Evolutionary conservation across 2,329 filamentous ascomycete genomes (phyloP), one percentile per base, ranked within the genome.

Genomic region (Ceratocystis cacaofunesta): DNA sequence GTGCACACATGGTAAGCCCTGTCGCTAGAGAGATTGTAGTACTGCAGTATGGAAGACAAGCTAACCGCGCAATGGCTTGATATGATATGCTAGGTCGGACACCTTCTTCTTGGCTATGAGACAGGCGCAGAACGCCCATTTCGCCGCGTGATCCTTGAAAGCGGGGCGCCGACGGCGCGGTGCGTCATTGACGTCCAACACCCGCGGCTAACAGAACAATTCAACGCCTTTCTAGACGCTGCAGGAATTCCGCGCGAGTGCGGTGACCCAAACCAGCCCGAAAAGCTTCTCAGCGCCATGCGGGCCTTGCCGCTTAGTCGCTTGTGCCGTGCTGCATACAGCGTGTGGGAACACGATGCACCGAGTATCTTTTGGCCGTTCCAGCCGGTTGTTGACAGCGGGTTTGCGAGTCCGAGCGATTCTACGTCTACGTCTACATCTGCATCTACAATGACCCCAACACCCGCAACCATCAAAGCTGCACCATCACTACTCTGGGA

Each of bases 311-410:
- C 58, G 78, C 79, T 70, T 71, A 73, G n/a, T 69, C 71, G 17
- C 28, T 3, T 58, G 25, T 58, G 55, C 28, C 25, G 15, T 6
- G 57, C 64, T 15, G 58, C 64, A 8, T 58, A 46, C 4, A 12
- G 17, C 6, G 64, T 65, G 10, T 65, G 64, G 64, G 22, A 30
- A 3, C 7, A 22, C 1, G 28, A 55, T 36, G 25, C 22, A 44
- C 7, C 30, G 6, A n/a, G 32, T 43, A 74, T 84, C 7, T 76
- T 78, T 32, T 85, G 82, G 82, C 78, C 87, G 0, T 90, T 88
- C 74, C 87, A 89, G 70, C 86, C 86, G 6, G 82, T 85, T 44
- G 81, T 89, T 66, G 85, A 88, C 70, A 80, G 55, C 80, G 0
- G 70, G 72, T 15, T 72, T 3, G 79, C 81, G 12, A 72, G 85